phyloP scores from a whole-genome alignment of 768 basidiomycete species.

The Lactifluus rugatus region DNA sequence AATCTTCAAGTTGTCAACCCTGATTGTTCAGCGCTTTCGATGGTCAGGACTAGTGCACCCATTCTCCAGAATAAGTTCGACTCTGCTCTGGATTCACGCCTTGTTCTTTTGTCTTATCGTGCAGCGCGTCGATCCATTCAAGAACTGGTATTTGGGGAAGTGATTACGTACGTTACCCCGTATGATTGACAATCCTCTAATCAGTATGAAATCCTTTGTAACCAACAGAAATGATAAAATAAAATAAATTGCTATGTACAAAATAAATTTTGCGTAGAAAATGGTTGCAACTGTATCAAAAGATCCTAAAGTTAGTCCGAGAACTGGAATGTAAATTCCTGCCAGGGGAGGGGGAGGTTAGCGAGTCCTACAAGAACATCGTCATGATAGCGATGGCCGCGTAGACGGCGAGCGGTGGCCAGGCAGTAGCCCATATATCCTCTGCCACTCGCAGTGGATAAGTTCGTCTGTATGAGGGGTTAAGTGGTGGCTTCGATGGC shows the following conservation, averaged over 20 bases:
- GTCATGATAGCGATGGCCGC: not conserved
- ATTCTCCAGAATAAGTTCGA: too few relatives aligned
- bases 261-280: not conserved
- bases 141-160: not conserved
- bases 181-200: not conserved
- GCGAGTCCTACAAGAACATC: not conserved
- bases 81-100: not conserved
- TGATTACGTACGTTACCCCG: not conserved
- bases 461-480: not conserved
- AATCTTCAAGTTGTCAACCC: not conserved
- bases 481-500: too few relatives aligned
- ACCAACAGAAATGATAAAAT: too few relatives aligned
- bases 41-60: not conserved
- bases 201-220: too few relatives aligned
- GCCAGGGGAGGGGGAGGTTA: too few relatives aligned
- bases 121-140: not conserved
- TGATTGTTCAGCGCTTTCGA: not conserved
- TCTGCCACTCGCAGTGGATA: not conserved
- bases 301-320: not conserved
- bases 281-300: too few relatives aligned
- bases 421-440: conserved; percentile 1
- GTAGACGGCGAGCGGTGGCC: conserved; percentile 6
- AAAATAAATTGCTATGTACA: not conserved
- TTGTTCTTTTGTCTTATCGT: not conserved
- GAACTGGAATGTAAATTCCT: not conserved